These are phyloP conservation scores for Hericium rajendrae DNA, from an alignment of 768 basidiomycete genomes.

Conservation along the genomic window DNA sequence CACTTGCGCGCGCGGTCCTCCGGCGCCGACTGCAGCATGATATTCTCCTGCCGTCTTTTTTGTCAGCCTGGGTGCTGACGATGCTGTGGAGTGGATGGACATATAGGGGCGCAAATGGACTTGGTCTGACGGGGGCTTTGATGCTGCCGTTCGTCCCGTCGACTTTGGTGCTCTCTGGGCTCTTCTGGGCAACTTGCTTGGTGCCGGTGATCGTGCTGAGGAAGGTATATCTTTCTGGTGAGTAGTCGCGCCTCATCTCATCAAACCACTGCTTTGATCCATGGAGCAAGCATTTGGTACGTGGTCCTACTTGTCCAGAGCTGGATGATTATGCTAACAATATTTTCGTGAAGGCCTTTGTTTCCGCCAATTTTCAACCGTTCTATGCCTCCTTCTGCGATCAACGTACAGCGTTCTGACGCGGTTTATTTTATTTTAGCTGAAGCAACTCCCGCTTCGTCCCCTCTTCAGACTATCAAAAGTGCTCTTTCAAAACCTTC, in stretches of 20 bases:
- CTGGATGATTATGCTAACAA: no score
- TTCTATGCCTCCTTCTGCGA: neutral
- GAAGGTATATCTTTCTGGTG: slow-evolving; percentile 53
- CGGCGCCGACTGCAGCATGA: slow-evolving; percentile 47
- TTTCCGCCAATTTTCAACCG: neutral
- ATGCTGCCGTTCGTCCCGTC: slow-evolving; percentile 27
- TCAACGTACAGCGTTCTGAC: neutral
- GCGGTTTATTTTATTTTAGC: slow-evolving; percentile 22
- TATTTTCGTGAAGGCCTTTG: neutral
- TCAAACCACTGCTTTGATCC: no score
- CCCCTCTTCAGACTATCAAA: slow-evolving; percentile 40
- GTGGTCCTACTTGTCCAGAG: no score
- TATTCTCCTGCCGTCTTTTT: slow-evolving; percentile 42
- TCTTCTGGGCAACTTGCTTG: slow-evolving; percentile 42
- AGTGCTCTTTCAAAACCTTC: slow-evolving; percentile 36
- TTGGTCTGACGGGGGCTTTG: slow-evolving; percentile 29
- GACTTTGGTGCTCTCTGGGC: slow-evolving; percentile 31
- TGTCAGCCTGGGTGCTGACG: slow-evolving; percentile 36
- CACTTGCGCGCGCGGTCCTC: slow-evolving; percentile 52
- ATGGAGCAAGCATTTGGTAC: no score
- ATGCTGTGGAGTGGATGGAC: slow-evolving; percentile 36
- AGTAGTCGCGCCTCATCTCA: slow-evolving; percentile 14
- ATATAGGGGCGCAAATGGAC: slow-evolving; percentile 24
- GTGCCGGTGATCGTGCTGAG: slow-evolving; percentile 49
- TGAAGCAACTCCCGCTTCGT: slow-evolving; percentile 37